Percentiles rank a stretch among this genome's conserved stretches.
These are phyloP conservation scores for Polysphondylium violaceum DNA, from an alignment of 78 protist species.

Conservation along the genomic window DNA sequence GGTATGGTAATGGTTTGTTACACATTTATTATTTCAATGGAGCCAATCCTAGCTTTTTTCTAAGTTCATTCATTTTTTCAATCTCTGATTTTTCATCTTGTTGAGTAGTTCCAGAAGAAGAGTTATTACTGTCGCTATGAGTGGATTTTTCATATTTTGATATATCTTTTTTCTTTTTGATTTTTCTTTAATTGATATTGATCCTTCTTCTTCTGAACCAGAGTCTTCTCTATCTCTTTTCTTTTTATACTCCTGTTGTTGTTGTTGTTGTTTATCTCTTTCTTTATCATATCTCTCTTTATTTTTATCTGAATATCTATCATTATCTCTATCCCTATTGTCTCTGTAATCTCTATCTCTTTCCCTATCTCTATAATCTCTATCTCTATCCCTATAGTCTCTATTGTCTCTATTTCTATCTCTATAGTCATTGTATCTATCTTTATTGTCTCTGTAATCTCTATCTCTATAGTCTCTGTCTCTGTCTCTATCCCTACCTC, in stretches of 20 bases:
- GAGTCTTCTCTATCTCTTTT: conserved; percentile 36
- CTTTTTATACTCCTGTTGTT: too few species aligned
- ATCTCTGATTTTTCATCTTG: conserved; percentile 39
- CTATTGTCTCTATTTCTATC: not conserved
- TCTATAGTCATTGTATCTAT: conserved; percentile 20
- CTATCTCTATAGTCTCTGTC: conserved; percentile 20
- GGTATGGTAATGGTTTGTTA: too few species aligned
- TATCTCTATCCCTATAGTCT: not conserved
- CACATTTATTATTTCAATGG: conserved; percentile 68
- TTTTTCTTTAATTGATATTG: not conserved
- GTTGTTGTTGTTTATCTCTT: conserved; percentile 11
- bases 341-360: conserved; percentile 16
- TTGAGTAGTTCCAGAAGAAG: not conserved
- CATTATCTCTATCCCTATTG: conserved; percentile 13
- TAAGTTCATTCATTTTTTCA: conserved; percentile 72
- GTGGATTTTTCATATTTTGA: conserved; percentile 56
- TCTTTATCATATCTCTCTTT: not conserved
- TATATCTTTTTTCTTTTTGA: conserved; percentile 62
- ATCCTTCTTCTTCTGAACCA: conserved; percentile 12
- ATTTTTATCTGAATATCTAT: not conserved
- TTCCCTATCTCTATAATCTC: conserved; percentile 23
- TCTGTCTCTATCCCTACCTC: conserved; percentile 19
- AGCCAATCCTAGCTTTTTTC: conserved; percentile 63
- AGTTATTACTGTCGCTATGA: not conserved
- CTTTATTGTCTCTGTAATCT: not conserved